Conservation (phyloP, 2,329 filamentous ascomycete genomes). For the Colletotrichum eremochloae region DNA sequence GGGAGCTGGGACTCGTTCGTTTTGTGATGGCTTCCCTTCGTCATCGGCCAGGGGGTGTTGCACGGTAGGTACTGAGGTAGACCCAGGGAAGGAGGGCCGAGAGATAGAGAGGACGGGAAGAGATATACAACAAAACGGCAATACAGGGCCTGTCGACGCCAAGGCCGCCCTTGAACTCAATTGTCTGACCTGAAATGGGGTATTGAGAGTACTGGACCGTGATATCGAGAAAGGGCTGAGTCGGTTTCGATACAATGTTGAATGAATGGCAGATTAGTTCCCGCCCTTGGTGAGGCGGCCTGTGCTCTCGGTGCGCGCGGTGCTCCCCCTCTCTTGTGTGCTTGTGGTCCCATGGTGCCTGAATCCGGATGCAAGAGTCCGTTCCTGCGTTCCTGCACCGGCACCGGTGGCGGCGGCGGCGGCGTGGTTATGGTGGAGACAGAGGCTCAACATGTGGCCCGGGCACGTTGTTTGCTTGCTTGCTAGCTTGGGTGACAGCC, state of each 20-base stretch:
- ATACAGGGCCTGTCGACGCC: constrained; percentile 17
- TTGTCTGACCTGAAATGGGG: constrained; percentile 22
- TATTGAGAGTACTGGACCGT: constrained; percentile 8
- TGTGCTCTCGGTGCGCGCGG: constrained; percentile 8
- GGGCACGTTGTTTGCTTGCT: constrained; percentile 41
- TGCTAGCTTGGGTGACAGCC: constrained; percentile 24
- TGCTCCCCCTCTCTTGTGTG: constrained; percentile 2
- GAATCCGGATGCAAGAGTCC: constrained; percentile 27
- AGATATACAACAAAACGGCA: neutral
- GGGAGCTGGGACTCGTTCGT: constrained; percentile 3
- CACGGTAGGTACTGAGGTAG: constrained; percentile 2
- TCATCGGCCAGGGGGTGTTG: constrained; percentile 20
- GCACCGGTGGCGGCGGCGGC: constrained; percentile 1
- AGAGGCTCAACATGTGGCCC: constrained; percentile 37
- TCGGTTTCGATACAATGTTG: constrained; percentile 34
- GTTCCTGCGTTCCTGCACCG: constrained; percentile 39
- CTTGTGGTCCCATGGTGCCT: constrained; percentile 10
- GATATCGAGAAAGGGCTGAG: constrained; percentile 26
- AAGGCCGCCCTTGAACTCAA: constrained; percentile 28
- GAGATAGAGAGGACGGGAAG: neutral
- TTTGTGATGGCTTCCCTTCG: constrained; percentile 35
- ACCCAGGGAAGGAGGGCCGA: constrained; percentile 1
- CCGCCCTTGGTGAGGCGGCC: constrained; percentile 10
- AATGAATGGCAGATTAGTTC: constrained; percentile 30
- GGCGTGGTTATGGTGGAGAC: constrained; percentile 17